A percentile compares a stretch with the other conserved stretches of the same genome.
Conservation (phyloP, 2,329 filamentous ascomycete genomes). For the Shiraia sp. region DNA sequence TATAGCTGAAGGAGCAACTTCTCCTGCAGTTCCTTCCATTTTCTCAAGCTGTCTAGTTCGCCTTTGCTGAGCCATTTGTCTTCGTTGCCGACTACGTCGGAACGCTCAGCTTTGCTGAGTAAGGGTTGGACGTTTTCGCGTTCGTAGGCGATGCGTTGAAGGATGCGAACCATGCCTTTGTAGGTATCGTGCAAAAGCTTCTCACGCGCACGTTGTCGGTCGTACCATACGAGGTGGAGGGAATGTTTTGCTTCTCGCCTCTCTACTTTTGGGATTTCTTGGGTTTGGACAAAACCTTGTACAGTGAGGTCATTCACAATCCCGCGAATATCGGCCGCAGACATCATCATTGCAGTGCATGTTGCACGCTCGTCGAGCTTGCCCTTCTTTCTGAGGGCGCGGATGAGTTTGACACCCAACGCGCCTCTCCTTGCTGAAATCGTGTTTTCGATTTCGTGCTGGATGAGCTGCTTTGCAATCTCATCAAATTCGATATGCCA, state of each 20-base stretch:
- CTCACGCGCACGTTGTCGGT: slow-evolving; percentile 70
- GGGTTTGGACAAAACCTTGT: slow-evolving; percentile 83
- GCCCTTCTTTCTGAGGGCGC: slow-evolving; percentile 82
- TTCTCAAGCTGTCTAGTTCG: slow-evolving; percentile 71
- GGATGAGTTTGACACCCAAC: slow-evolving; percentile 78
- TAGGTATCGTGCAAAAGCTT: slow-evolving; percentile 80
- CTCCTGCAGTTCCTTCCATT: slow-evolving; percentile 65
- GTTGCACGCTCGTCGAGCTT: slow-evolving; percentile 95
- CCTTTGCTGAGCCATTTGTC: slow-evolving; percentile 75
- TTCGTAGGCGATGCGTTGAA: slow-evolving; percentile 80
- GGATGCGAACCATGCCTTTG: slow-evolving; percentile 82
- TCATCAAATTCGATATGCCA: slow-evolving; percentile 85
- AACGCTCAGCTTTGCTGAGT: slow-evolving; percentile 79
- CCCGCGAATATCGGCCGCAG: slow-evolving; percentile 80
- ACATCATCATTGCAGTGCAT: slow-evolving; percentile 78
- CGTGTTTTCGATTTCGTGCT: slow-evolving; percentile 79
- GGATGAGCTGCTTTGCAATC: slow-evolving; percentile 70
- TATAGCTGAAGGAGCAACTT: slow-evolving; percentile 78
- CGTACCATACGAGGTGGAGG: slow-evolving; percentile 91
- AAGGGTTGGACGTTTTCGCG: slow-evolving; percentile 71
- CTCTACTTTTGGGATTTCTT: slow-evolving; percentile 90
- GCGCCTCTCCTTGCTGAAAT: slow-evolving; percentile 77
- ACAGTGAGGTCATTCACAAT: slow-evolving; percentile 86
- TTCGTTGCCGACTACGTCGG: slow-evolving; percentile 82
- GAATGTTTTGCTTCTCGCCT: slow-evolving; percentile 80